Percentiles rank a stretch among this genome's conserved stretches.
phyloP scores from a whole-genome alignment of 805 yeast species.

The Zygoascus tannicola region DNA sequence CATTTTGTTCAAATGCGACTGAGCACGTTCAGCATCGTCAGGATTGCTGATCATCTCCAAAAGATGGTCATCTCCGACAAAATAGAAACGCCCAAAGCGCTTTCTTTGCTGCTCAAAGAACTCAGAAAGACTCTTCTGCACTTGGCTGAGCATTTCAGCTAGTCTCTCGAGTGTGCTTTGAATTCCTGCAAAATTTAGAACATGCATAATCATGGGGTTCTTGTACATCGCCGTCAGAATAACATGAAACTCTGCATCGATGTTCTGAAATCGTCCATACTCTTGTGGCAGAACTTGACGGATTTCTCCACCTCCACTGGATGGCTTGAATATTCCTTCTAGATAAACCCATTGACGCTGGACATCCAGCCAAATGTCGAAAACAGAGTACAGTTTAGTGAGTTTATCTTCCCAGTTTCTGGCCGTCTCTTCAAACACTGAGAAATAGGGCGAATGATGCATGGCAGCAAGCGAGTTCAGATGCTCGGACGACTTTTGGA shows the following conservation, averaged over 20 bases:
- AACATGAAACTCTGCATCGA: constrained; percentile 52
- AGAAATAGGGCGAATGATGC: constrained; percentile 56
- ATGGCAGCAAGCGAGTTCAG: constrained; percentile 56
- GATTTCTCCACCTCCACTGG: constrained; percentile 38
- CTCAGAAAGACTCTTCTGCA: constrained; percentile 60
- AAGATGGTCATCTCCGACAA: constrained; percentile 84
- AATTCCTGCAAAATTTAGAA: constrained; percentile 42
- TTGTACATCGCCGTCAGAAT: constrained; percentile 42
- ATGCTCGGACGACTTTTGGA: constrained; percentile 52
- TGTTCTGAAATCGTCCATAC: constrained; percentile 50
- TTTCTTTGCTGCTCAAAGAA: constrained; percentile 75
- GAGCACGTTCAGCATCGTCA: constrained; percentile 36
- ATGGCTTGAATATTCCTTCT: constrained; percentile 57
- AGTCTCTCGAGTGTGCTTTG: constrained; percentile 39
- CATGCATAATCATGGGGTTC: constrained; percentile 45
- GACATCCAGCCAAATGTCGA: constrained; percentile 70
- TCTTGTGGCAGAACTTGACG: constrained; percentile 60
- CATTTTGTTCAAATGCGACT: constrained; percentile 59
- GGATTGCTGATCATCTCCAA: constrained; percentile 71
- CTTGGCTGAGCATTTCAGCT: constrained; percentile 45
- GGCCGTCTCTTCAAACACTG: constrained; percentile 51
- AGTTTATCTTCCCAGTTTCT: constrained; percentile 47
- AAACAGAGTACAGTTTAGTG: constrained; percentile 39
- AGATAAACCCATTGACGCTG: constrained; percentile 87
- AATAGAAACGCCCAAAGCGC: constrained; percentile 70